Evolutionary conservation across 1,284 basidiomycete species (phyloP), one percentile per base, ranked within the genome.

Genomic region (Melampsora americana): DNA sequence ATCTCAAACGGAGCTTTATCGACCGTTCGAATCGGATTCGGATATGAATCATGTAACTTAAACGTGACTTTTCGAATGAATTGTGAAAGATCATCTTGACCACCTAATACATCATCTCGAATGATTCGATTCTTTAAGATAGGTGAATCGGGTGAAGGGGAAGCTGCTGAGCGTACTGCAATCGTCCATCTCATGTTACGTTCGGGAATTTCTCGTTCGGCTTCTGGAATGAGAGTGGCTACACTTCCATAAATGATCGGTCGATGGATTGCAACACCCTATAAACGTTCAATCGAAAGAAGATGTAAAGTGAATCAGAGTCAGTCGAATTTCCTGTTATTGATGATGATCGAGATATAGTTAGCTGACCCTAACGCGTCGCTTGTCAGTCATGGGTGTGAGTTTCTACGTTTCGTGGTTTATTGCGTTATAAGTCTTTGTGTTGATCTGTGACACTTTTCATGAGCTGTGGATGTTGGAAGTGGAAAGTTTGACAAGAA

Each of bases 161-260:
- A 81, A 4, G 84, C 81, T 0, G 86, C 86, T 14, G 85, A 86
- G 3, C 96, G 89, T 16, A 99, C 88, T 39, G 94, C 95, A 70
- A 99, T 90, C 0, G 95, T 98, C 96, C 96, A 99, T 79, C 89
- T 88, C 83, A 99, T 95, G 2, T 96, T 98, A 82, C 99, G 96
- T 81, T 91, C 89, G 23, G 87, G 87, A 66, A 78, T 79, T 28
- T 79, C 79, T 69, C 88, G 88, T 81, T 97, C 95, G 79, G 90
- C 88, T 9, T 88, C 86, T 0, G 89, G 90, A 78, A 99, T 83
- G 39, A 95, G 88, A 0, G 88, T 87, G 14, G 95, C 92, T n/a
- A 91, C 92, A 81, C 96, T 98, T 73, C 96, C 96, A 84, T 97
- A 97, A 78, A 98, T 92, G 79, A 99, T 89, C 0, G 94, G 92